Percentiles rank a stretch among this genome's conserved stretches.
Conservation (phyloP, 1,284 basidiomycete species). For the Trametes versicolor region DNA sequence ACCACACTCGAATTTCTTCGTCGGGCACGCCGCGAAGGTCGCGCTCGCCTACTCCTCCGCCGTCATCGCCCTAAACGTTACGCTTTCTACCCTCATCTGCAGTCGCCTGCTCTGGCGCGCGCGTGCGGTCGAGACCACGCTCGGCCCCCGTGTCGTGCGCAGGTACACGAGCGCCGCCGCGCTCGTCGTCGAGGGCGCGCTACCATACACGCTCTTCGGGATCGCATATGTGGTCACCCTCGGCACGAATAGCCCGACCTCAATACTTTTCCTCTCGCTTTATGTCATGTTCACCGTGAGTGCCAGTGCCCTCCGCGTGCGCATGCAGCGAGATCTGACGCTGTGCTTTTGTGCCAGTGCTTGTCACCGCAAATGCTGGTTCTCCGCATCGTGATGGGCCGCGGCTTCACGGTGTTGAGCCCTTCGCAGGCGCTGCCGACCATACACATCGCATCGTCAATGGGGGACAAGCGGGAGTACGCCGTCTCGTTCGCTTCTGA, state of each 20-base stretch:
- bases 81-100: constrained; percentile 24
- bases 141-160: constrained; percentile 10
- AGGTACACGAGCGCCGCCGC: constrained; percentile 26
- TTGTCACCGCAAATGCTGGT: constrained; percentile 7
- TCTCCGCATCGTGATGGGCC: constrained; percentile 6
- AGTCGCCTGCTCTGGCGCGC: constrained; percentile 20
- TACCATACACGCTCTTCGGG: constrained; percentile 25
- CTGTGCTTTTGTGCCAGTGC: neutral
- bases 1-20: constrained; percentile 23
- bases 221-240: constrained; percentile 26
- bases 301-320: neutral
- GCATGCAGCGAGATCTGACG: neutral
- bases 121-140: constrained; percentile 4
- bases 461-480: neutral
- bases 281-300: constrained; percentile 35
- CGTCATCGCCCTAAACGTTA: constrained; percentile 25
- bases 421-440: neutral
- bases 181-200: constrained; percentile 25
- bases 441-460: constrained; percentile 1
- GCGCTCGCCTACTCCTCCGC: constrained; percentile 23
- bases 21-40: constrained; percentile 15
- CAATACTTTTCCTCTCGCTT: constrained; percentile 24
- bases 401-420: neutral
- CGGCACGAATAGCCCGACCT: constrained; percentile 19
- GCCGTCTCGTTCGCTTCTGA: neutral